A percentile compares a stretch with the other conserved stretches of the same genome.
Conservation (phyloP, 1,284 basidiomycete species). For the Coriolopsis trogii region DNA sequence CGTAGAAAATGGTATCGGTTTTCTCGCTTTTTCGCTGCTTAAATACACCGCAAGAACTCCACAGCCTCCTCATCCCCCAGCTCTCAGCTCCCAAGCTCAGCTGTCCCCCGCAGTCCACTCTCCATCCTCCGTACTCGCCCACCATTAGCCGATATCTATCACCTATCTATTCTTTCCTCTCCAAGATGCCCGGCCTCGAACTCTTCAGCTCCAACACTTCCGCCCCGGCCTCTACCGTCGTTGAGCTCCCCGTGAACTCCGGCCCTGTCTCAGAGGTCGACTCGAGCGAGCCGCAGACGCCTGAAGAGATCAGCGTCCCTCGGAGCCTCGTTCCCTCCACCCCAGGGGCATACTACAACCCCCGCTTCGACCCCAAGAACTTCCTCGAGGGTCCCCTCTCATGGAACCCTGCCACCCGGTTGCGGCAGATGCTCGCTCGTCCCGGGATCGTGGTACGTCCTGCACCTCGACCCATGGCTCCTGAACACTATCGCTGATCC, state of each 20-base stretch:
- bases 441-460: conserved; percentile 73
- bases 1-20: background rate
- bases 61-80: conserved; percentile 6
- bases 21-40: background rate
- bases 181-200: conserved; percentile 47
- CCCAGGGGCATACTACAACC: conserved; percentile 48
- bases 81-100: conserved; percentile 7
- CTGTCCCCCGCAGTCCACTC: conserved; percentile 1
- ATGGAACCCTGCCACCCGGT: conserved; percentile 65
- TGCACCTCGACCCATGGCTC: background rate
- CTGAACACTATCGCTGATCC: background rate
- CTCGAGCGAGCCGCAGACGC: conserved; percentile 10
- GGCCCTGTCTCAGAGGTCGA: conserved; percentile 11
- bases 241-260: conserved; percentile 24
- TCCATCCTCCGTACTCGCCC: background rate
- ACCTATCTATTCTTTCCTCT: conserved; percentile 9
- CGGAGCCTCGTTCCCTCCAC: conserved; percentile 20
- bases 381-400: conserved; percentile 71
- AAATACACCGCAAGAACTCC: conserved; percentile 5
- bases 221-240: conserved; percentile 19
- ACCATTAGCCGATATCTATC: conserved; percentile 16
- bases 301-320: conserved; percentile 13
- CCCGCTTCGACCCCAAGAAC: conserved; percentile 68
- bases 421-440: conserved; percentile 75
- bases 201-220: conserved; percentile 38